A percentile compares a stretch with the other conserved stretches of the same genome.
phyloP scores from a whole-genome alignment of 2,329 filamentous ascomycete species.

The Onygena corvina region DNA sequence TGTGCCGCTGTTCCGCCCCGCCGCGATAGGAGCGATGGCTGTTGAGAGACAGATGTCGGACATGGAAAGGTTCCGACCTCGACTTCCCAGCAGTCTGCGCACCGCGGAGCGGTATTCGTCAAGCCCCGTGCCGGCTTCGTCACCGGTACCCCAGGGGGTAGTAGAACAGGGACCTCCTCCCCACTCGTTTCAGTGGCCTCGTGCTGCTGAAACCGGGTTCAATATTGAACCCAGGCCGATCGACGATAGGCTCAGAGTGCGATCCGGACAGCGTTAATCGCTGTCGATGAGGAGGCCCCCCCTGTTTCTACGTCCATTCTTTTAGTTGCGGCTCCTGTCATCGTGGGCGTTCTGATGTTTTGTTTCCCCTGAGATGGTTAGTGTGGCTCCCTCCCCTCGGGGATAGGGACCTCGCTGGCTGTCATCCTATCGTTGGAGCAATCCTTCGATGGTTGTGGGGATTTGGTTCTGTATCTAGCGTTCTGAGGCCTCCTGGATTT shows the following conservation, averaged over 20 bases:
- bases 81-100: conserved; percentile 28
- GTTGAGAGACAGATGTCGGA: conserved; percentile 28
- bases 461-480: conserved; percentile 7
- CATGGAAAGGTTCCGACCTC: conserved; percentile 34
- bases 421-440: neutral
- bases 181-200: conserved; percentile 8
- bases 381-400: neutral
- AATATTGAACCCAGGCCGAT: neutral
- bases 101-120: conserved; percentile 11
- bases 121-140: conserved; percentile 8
- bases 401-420: neutral
- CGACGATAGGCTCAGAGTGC: conserved; percentile 1
- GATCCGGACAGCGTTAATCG: neutral
- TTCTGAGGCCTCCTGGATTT: neutral
- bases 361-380: neutral
- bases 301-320: conserved; percentile 4
- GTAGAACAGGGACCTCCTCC: conserved; percentile 2
- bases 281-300: conserved; percentile 1
- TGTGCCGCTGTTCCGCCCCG: conserved; percentile 15
- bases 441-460: neutral
- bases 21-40: conserved; percentile 20
- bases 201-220: neutral
- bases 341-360: conserved; percentile 6
- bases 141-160: conserved; percentile 1
- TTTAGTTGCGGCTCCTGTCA: conserved; percentile 7